Evolutionary conservation across 257 asterid species (phyloP).

Genomic region (Nicotiana tomentosiformis): DNA sequence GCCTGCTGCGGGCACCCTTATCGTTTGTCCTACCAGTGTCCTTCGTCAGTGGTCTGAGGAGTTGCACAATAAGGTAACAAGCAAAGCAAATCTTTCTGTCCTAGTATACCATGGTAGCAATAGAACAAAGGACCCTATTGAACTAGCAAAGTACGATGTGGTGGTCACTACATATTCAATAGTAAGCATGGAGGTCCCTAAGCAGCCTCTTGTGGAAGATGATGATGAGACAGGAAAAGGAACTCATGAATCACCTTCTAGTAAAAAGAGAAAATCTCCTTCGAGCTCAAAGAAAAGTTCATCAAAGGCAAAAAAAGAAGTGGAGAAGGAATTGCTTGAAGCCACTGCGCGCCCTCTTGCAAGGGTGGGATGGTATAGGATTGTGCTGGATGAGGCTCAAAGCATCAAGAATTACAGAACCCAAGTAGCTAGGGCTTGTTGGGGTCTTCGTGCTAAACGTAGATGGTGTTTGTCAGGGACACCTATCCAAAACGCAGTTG

Average conservation of each 20-base stretch:
- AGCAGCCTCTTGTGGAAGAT: slow-evolving; percentile 78
- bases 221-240: slow-evolving; percentile 48
- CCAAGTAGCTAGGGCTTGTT: slow-evolving; percentile 96
- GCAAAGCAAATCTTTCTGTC: slow-evolving; percentile 77
- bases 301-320: slow-evolving; percentile 54
- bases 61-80: slow-evolving; percentile 75
- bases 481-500: slow-evolving; percentile 92
- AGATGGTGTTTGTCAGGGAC: slow-evolving; percentile 99
- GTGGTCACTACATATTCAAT: slow-evolving; percentile 95
- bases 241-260: slow-evolving; percentile 26
- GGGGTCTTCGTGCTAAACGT: slow-evolving; percentile 99
- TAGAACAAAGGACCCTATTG: slow-evolving; percentile 83
- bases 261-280: slow-evolving; percentile 57
- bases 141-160: slow-evolving; percentile 86
- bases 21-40: slow-evolving; percentile 98
- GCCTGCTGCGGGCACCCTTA: slow-evolving; percentile 92
- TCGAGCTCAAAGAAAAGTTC: slow-evolving; percentile 44
- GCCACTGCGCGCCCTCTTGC: slow-evolving; percentile 79
- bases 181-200: slow-evolving; percentile 99
- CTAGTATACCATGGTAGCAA: slow-evolving; percentile 80
- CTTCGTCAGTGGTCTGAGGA: slow-evolving; percentile 97
- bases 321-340: slow-evolving; percentile 48
- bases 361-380: slow-evolving; percentile 97
- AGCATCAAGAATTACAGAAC: slow-evolving; percentile 94
- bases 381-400: slow-evolving; percentile 97